A percentile compares a stretch with the other conserved stretches of the same genome.
phyloP scores from a whole-genome alignment of 208 protist species.

The Acanthamoeba triangularis region DNA sequence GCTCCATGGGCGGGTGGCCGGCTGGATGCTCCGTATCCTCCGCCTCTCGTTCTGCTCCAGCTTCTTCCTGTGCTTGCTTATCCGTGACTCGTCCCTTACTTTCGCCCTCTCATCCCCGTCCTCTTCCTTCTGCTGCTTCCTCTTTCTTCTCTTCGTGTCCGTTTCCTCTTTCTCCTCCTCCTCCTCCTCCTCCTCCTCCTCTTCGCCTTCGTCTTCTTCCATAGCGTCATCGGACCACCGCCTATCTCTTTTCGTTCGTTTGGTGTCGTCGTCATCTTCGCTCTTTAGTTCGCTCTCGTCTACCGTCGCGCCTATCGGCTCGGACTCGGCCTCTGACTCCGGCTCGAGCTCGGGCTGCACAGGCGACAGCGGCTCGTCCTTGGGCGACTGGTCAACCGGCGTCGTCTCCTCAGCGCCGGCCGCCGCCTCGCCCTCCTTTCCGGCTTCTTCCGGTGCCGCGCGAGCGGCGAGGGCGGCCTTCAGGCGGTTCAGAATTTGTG shows the following conservation, averaged over 20 bases:
- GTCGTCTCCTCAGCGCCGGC: neutral
- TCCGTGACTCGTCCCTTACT: neutral
- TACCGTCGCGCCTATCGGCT: neutral
- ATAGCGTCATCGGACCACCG: neutral
- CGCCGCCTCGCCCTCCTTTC: neutral
- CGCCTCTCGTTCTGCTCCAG: slow-evolving; percentile 31
- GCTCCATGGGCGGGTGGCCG: slow-evolving; percentile 22
- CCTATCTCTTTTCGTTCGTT: neutral
- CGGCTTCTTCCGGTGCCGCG: neutral
- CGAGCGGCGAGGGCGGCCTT: neutral
- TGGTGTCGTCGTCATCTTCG: neutral
- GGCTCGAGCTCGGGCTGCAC: neutral
- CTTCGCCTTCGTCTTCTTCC: neutral
- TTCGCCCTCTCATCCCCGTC: neutral
- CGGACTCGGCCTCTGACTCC: neutral
- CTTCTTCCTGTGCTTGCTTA: slow-evolving; percentile 8
- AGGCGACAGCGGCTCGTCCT: neutral
- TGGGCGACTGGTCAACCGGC: neutral
- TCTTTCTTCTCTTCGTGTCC: neutral
- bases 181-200: slow-evolving; percentile 3
- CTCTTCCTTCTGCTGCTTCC: neutral
- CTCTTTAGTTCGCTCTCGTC: neutral
- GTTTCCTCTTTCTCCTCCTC: neutral
- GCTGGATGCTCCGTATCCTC: neutral
- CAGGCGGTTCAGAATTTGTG: neutral